Conservation (phyloP, 257 asterid species). For the Apocynum venetum region DNA sequence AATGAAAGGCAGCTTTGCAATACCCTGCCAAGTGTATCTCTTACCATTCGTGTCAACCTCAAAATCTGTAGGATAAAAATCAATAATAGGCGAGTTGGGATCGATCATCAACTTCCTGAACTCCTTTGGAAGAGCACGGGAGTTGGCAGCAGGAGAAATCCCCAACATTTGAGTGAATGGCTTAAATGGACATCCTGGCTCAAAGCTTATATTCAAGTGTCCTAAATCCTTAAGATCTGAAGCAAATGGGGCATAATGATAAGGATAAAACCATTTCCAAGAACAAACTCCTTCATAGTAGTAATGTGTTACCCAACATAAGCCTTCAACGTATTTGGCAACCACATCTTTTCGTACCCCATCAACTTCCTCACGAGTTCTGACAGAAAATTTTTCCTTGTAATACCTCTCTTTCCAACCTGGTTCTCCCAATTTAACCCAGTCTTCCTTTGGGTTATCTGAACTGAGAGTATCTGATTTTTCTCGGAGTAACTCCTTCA, state of each 20-base stretch:
- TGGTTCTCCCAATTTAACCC: conserved; percentile 53
- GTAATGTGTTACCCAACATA: conserved; percentile 68
- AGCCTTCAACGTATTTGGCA: conserved; percentile 54
- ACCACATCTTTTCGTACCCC: conserved; percentile 36
- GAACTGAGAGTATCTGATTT: background rate
- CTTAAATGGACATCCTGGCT: conserved; percentile 79
- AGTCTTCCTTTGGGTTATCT: conserved; percentile 25
- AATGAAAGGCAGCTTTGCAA: conserved; percentile 54
- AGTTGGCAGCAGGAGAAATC: conserved; percentile 91
- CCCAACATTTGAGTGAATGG: conserved; percentile 88
- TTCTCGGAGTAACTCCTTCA: conserved; percentile 4
- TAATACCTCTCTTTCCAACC: conserved; percentile 67
- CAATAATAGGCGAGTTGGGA: conserved; percentile 78
- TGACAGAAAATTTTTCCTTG: conserved; percentile 40
- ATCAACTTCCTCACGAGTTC: conserved; percentile 31
- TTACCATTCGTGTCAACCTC: conserved; percentile 53
- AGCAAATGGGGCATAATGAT: conserved; percentile 68
- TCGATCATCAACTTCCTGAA: conserved; percentile 82
- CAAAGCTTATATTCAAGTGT: conserved; percentile 53
- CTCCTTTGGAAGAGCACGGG: conserved; percentile 71
- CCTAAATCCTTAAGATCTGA: conserved; percentile 47
- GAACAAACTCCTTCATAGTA: conserved; percentile 89
- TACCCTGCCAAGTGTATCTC: conserved; percentile 52
- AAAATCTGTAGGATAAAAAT: conserved; percentile 36
- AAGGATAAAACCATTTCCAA: conserved; percentile 75